Conservation (phyloP, 2,329 filamentous ascomycete genomes). For the Falciphora oryzae region DNA sequence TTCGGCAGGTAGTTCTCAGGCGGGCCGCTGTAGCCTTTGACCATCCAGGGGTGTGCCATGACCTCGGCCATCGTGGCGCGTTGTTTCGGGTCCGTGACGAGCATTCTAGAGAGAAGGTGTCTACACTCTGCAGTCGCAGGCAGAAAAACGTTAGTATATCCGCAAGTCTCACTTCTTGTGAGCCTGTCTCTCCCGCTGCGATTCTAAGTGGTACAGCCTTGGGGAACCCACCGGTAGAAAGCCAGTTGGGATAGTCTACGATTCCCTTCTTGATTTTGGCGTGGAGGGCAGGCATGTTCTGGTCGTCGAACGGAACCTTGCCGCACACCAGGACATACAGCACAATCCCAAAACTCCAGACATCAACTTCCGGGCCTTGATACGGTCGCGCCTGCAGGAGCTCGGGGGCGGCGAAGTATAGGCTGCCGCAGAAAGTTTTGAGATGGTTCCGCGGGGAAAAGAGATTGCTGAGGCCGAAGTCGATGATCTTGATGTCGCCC, state of each 20-base stretch:
- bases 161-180: not conserved
- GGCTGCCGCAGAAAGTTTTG: conserved; percentile 94
- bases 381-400: conserved; percentile 90
- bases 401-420: conserved; percentile 97
- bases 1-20: conserved; percentile 84
- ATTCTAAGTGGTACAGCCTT: not conserved
- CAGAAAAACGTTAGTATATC: not conserved
- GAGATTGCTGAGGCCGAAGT: conserved; percentile 94
- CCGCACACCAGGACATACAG: conserved; percentile 95
- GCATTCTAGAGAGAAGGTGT: conserved; percentile 86
- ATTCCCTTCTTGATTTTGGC: conserved; percentile 97
- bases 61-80: conserved; percentile 86
- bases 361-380: conserved; percentile 91
- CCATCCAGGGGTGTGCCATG: conserved; percentile 93
- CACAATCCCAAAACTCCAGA: conserved; percentile 99
- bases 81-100: conserved; percentile 87
- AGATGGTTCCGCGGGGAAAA: conserved; percentile 80
- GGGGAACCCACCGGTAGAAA: conserved; percentile 68
- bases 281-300: conserved; percentile 97
- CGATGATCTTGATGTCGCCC: conserved; percentile 98
- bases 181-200: no score
- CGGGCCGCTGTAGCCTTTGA: conserved; percentile 78
- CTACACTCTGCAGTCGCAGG: conserved; percentile 68
- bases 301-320: conserved; percentile 97
- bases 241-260: conserved; percentile 92